phyloP scores from a whole-genome alignment of 805 yeast species.

The Clavispora vitiphila region DNA sequence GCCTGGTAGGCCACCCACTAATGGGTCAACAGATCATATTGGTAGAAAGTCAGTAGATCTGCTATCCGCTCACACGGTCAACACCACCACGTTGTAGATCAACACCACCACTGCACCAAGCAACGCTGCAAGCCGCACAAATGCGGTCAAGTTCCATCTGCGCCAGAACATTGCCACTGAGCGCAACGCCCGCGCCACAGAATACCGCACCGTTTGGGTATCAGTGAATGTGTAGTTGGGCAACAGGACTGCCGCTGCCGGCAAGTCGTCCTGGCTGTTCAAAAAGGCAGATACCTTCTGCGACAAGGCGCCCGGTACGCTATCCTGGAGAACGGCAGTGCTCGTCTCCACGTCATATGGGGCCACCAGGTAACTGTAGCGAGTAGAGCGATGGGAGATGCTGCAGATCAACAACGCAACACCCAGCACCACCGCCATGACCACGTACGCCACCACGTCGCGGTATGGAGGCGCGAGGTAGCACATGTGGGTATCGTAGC shows the following conservation, averaged over 20 bases:
- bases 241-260: constrained; percentile 9
- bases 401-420: constrained; percentile 26
- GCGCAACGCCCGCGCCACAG: constrained; percentile 2
- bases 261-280: constrained; percentile 24
- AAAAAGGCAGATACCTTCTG: constrained; percentile 27
- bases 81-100: background rate
- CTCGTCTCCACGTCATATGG: constrained; percentile 15
- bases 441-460: constrained; percentile 34
- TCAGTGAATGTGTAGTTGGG: constrained; percentile 24
- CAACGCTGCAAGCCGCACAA: background rate
- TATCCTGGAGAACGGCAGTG: constrained; percentile 9
- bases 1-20: too few species aligned
- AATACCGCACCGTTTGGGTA: background rate
- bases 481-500: constrained; percentile 38
- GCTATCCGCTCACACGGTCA: background rate
- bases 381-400: constrained; percentile 20
- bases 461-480: constrained; percentile 43
- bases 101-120: background rate
- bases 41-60: too few species aligned
- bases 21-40: too few species aligned
- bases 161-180: constrained; percentile 6
- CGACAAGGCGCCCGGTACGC: constrained; percentile 8
- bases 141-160: constrained; percentile 17
- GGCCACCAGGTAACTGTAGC: constrained; percentile 24
- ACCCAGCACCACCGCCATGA: constrained; percentile 30